Percentiles rank a stretch among this genome's conserved stretches.
Conservation (phyloP, 2,329 filamentous ascomycete species). For the Fusarium pseudoanthophilum region DNA sequence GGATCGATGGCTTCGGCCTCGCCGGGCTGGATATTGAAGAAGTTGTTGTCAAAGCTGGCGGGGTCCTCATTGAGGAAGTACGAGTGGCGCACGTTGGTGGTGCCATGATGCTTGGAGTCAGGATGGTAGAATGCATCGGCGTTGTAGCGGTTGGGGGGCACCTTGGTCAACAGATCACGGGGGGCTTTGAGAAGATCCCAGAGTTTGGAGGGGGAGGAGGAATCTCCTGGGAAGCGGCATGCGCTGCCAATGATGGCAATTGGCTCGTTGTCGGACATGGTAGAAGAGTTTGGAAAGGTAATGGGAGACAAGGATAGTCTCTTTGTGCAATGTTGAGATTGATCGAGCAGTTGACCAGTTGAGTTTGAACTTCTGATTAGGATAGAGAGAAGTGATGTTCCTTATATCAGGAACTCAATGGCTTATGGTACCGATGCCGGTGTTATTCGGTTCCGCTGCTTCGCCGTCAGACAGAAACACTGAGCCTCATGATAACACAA, state of each 20-base stretch:
- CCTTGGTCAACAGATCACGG: not conserved
- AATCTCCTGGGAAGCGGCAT: conserved; percentile 53
- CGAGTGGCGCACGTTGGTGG: not conserved
- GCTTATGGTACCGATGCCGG: not conserved
- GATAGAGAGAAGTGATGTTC: not conserved
- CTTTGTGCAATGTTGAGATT: not conserved
- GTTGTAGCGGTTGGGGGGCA: not conserved
- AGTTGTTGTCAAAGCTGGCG: conserved; percentile 40
- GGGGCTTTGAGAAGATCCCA: not conserved
- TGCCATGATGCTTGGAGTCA: not conserved
- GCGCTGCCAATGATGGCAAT: conserved; percentile 55
- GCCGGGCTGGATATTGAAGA: not conserved
- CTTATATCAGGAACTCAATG: not conserved
- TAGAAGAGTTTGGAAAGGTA: not conserved
- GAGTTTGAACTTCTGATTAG: fast-evolving
- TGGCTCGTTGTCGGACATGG: conserved; percentile 41
- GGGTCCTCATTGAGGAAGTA: conserved; percentile 1
- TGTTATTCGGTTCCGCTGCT: not conserved
- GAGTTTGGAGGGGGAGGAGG: conserved; percentile 29
- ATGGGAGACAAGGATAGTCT: not conserved
- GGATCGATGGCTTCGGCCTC: not conserved
- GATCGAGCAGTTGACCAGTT: not conserved
- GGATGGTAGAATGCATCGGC: not conserved
- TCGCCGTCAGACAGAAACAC: not conserved
- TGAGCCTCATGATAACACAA: not conserved